Evolutionary conservation across 257 asterid species (phyloP), one percentile per base, ranked within the genome.

Genomic region (Nicotiana tabacum): DNA sequence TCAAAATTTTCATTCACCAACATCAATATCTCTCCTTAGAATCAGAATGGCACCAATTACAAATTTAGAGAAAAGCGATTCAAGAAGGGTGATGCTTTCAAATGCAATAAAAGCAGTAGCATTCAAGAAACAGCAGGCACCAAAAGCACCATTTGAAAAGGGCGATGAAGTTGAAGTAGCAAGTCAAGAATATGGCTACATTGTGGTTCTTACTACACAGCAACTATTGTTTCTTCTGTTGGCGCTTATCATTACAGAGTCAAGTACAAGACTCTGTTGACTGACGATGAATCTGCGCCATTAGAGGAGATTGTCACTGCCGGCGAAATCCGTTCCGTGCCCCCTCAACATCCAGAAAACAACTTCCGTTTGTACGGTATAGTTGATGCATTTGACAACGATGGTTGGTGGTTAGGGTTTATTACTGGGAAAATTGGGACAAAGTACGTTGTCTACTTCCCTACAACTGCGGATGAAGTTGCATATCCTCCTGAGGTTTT

Each of bases 371-470:
- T 64, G 53, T n/a, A 51, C 29, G 78, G 77, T 8, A 64, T 46
- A 15, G 78, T 64, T 5, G 82, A 83, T 35, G 82, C 67, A 4
- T 83, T 60, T 77, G 82, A 77, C n/a, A 62, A 51, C 30, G 85
- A 83, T 35, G 85, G 85, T 2, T 83, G 82, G 82, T 77, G 85
- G 85, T 64, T 76, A 16, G 85, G 82, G 4, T 74, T 64, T 24
- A 55, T 76, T 24, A 62, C 67, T 10, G 82, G 77, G 0, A 76
- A 32, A 76, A 37, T 24, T 74, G 82, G 53, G 8, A 1, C n/a
- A 17, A 46, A 74, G 3, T 83, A 83, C 66, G 6, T 0, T 53
- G 85, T 83, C 16, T 74, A 83, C 55, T 83, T 83, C 24, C 67
- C 64, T 67, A 83, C 83, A 35, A 78, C 86, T 66, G 83, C 81